Evolutionary conservation across 139 green algal species (phyloP).

Genomic region (Spirogloea muscicola): DNA sequence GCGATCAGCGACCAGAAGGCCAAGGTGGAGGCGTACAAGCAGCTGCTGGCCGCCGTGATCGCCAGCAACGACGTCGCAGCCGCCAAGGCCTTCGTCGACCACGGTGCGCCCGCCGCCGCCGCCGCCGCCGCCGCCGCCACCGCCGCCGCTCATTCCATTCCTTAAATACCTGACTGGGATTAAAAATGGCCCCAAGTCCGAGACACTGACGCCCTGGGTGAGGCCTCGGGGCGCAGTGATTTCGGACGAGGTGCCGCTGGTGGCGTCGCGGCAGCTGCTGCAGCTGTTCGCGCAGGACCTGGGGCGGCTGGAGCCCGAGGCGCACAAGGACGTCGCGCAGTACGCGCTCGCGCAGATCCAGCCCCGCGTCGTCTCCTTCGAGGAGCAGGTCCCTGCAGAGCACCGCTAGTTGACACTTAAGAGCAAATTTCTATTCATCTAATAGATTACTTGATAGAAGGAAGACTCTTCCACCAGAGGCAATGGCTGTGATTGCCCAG

Average conservation of each 20-base stretch:
- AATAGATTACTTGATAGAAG: no score
- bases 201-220: no score
- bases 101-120: constrained; percentile 12
- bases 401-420: no score
- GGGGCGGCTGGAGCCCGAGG: constrained; percentile 27
- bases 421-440: no score
- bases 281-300: constrained; percentile 28
- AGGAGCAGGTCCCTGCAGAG: constrained; percentile 51
- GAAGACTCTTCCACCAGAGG: no score
- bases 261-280: constrained; percentile 43
- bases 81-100: constrained; percentile 40
- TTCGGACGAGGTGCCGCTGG: constrained; percentile 45
- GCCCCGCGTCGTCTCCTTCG: constrained; percentile 46
- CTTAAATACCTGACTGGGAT: no score
- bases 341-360: constrained; percentile 41
- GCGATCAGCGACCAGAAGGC: constrained; percentile 12
- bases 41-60: constrained; percentile 20
- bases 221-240: no score
- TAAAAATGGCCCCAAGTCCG: no score
- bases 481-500: no score
- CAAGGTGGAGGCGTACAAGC: constrained; percentile 31
- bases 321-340: constrained; percentile 47
- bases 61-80: constrained; percentile 17
- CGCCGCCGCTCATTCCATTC: background rate
- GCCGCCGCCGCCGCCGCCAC: background rate